Conservation (phyloP, 78 protist genomes). For the Bodo saltans region DNA sequence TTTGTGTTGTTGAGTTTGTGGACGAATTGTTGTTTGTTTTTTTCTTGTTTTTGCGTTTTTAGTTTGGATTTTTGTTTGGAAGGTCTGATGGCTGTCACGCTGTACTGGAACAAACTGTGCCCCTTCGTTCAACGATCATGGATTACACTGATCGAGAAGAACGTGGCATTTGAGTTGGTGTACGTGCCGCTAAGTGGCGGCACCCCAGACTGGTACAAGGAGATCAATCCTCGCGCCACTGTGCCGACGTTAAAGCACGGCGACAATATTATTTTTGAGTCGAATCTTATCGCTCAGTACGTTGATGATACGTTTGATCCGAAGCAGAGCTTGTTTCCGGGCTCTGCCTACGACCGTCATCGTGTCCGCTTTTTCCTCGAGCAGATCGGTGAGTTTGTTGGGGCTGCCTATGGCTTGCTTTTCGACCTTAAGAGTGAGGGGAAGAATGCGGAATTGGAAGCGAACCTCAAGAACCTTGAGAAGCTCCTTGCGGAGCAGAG, state of each 20-base stretch:
- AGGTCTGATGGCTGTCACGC: not conserved
- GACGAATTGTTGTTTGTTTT: no score
- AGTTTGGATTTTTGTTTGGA: no score
- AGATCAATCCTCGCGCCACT: slow-evolving; percentile 1
- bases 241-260: not conserved
- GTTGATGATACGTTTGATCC: not conserved
- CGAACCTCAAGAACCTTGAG: not conserved
- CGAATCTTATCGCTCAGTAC: not conserved
- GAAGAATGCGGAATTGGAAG: not conserved
- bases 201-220: not conserved
- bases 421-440: not conserved
- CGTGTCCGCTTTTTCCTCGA: not conserved
- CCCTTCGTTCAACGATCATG: slow-evolving; percentile 4
- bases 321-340: not conserved
- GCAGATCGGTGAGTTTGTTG: not conserved
- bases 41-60: no score
- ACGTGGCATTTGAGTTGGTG: not conserved
- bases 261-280: not conserved
- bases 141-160: not conserved
- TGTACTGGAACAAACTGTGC: not conserved
- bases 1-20: no score
- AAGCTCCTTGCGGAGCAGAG: not conserved
- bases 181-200: not conserved
- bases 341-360: not conserved
- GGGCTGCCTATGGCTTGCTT: not conserved